A percentile compares a stretch with the other conserved stretches of the same genome.
Conservation (phyloP, 2,329 filamentous ascomycete genomes). For the Camptophora hylomeconis region DNA sequence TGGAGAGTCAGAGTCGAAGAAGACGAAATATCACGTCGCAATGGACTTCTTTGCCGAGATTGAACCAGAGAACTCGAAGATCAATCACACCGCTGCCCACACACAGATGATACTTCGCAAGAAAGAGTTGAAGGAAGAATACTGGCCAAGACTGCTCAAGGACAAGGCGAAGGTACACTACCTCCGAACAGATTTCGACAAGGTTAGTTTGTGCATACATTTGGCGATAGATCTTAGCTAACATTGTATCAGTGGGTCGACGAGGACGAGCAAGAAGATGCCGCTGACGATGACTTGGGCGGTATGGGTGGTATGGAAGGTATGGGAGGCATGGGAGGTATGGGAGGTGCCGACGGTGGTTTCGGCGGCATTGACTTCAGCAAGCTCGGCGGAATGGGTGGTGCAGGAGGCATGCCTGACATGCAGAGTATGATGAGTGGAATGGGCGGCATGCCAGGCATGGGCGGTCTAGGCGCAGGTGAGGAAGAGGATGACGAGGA, state of each 20-base stretch:
- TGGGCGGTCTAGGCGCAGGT: conserved; percentile 21
- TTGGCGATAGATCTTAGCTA: conserved; percentile 3
- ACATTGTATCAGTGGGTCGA: conserved; percentile 60
- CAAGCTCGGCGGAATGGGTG: conserved; percentile 68
- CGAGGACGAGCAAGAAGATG: conserved; percentile 94
- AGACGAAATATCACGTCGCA: conserved; percentile 73
- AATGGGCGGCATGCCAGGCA: conserved; percentile 25
- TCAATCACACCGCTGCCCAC: conserved; percentile 77
- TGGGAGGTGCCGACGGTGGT: conserved; percentile 58
- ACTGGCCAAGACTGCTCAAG: conserved; percentile 92
- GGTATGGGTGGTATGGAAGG: conserved; percentile 32
- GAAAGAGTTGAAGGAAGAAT: conserved; percentile 90
- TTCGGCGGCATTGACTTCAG: conserved; percentile 68
- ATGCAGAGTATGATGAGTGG: no score
- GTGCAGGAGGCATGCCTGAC: conserved; percentile 32
- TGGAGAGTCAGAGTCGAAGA: conserved; percentile 70
- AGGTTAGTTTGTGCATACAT: conserved; percentile 40
- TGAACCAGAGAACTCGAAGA: conserved; percentile 69
- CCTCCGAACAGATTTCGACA: conserved; percentile 97
- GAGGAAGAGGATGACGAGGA: conserved; percentile 40
- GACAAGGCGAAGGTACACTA: conserved; percentile 81
- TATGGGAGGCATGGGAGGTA: conserved; percentile 34
- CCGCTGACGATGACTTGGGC: conserved; percentile 60
- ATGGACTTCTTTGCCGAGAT: conserved; percentile 87
- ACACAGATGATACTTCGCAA: conserved; percentile 87